Conservation (phyloP, 78 protist genomes). For the Neovahlkampfia damariscottae region DNA sequence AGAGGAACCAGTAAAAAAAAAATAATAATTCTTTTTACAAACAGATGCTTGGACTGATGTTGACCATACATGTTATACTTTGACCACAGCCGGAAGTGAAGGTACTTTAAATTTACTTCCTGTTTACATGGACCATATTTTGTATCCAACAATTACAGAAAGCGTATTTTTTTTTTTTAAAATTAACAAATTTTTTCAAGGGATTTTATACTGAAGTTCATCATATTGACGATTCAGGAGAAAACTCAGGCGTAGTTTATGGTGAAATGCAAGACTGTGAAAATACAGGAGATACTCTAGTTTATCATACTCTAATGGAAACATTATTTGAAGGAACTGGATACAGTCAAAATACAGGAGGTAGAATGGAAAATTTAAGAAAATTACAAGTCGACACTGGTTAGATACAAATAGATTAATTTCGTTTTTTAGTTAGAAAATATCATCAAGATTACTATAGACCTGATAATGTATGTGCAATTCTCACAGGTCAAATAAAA, state of each 20-base stretch:
- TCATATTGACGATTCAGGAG: slow-evolving; percentile 41
- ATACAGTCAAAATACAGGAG: slow-evolving; percentile 50
- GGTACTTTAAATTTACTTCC: slow-evolving; percentile 68
- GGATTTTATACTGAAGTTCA: slow-evolving; percentile 48
- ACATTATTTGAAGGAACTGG: slow-evolving; percentile 19
- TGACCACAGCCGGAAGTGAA: slow-evolving; percentile 46
- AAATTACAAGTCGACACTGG: background rate
- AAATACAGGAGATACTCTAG: background rate
- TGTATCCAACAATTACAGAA: slow-evolving; percentile 67
- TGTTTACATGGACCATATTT: slow-evolving; percentile 69
- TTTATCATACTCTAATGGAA: slow-evolving; percentile 9
- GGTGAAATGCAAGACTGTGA: slow-evolving; percentile 58
- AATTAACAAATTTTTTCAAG: no score
- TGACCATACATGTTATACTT: slow-evolving; percentile 58
- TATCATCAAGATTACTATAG: slow-evolving; percentile 42
- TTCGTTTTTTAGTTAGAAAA: slow-evolving; percentile 13
- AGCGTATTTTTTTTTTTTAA: no score
- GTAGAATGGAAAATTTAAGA: slow-evolving; percentile 27
- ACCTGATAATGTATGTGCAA: slow-evolving; percentile 35
- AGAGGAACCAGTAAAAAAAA: no score
- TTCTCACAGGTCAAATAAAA: slow-evolving; percentile 28
- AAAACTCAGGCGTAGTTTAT: slow-evolving; percentile 56
- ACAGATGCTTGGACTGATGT: slow-evolving; percentile 43
- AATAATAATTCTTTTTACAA: background rate
- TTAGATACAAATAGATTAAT: no score